Evolutionary conservation across 192 early-diverging fungal species (phyloP), one percentile per base, ranked within the genome.

Genomic region (Backusella liffmaniae): DNA sequence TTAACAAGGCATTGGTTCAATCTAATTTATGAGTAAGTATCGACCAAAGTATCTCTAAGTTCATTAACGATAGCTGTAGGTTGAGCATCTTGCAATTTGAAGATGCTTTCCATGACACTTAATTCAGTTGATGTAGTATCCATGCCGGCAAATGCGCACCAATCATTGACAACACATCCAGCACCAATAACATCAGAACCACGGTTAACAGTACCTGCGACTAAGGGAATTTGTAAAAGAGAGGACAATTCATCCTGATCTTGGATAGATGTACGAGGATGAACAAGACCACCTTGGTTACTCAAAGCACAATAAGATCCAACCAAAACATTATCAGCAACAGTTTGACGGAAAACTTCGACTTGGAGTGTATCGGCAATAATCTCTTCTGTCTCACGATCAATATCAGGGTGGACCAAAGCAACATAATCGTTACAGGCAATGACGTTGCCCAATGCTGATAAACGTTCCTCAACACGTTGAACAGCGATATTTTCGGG

Each of bases 381-480:
- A 74, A 99, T 98, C 80, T 99, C 98, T 82, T 99, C 97, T 15
- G 98, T 99, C 80, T 99, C 98, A 66, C 95, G 87, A 84, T 99
- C 98, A 70, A 99, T 91, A 82, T 99, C 98, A 21, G 98, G 98
- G 79, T 99, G 98, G 23, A 99, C 96, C 34, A 99, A 89, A 3
- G 98, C 98, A 39, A 98, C 97, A 80, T 99, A 98, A 82, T 99
- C 98, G 82, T 99, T 99, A 88, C 98, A 99, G 23, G 96, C 96
- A 88, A 99, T 97, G 21, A 99, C 98, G 85, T 99, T 99, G 62
- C 98, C 98, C 30, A 99, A 87, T 29, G 98, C 98, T 36, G 96
- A 97, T 37, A 99, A 86, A 37, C 98, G 91, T 86, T 99, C 98
- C 84, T 99, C 98, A 16, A 99, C 93, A 49, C 98, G 92, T 86